A percentile compares a stretch with the other conserved stretches of the same genome.
Evolutionary conservation across 768 basidiomycete species (phyloP).

Genomic region (Russula lepida): DNA sequence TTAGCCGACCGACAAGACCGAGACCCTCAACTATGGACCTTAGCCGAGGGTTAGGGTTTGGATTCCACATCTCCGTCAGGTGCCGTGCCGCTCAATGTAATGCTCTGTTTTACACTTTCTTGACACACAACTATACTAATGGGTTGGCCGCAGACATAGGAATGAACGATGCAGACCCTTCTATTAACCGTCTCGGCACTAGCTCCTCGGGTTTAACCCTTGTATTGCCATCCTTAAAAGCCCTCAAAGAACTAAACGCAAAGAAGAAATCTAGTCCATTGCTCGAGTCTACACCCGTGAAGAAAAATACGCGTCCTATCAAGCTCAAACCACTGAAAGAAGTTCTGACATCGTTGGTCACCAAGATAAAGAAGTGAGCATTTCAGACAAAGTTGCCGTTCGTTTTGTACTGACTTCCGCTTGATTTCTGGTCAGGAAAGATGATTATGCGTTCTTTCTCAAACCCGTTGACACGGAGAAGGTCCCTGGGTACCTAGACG

Average conservation of each 20-base stretch:
- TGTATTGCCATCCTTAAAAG: slow-evolving; percentile 58
- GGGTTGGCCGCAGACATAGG: not conserved
- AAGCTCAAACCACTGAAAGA: slow-evolving; percentile 78
- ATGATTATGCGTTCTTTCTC: slow-evolving; percentile 80
- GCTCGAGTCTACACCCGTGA: slow-evolving; percentile 19
- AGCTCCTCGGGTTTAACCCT: slow-evolving; percentile 48
- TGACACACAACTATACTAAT: not conserved
- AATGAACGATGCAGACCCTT: slow-evolving; percentile 5
- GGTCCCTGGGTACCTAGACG: slow-evolving; percentile 55
- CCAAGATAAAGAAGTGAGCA: slow-evolving; percentile 64
- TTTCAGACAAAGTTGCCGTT: not conserved
- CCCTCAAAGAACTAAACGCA: slow-evolving; percentile 47
- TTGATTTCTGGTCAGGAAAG: slow-evolving; percentile 44
- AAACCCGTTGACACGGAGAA: slow-evolving; percentile 52
- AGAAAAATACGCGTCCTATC: slow-evolving; percentile 44
- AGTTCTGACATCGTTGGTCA: slow-evolving; percentile 56
- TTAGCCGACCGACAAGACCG: not conserved
- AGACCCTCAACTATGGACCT: not conserved
- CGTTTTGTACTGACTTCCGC: too few species aligned
- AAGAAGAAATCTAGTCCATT: slow-evolving; percentile 36
- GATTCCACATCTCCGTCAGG: too few species aligned
- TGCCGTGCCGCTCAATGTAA: not conserved
- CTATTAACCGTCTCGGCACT: slow-evolving; percentile 2
- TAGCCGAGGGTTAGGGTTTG: not conserved
- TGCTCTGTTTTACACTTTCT: not conserved